Evolutionary conservation across 495 filamentous ascomycete genomes (phyloP).

Genomic region (Parachaetomium inaequale): DNA sequence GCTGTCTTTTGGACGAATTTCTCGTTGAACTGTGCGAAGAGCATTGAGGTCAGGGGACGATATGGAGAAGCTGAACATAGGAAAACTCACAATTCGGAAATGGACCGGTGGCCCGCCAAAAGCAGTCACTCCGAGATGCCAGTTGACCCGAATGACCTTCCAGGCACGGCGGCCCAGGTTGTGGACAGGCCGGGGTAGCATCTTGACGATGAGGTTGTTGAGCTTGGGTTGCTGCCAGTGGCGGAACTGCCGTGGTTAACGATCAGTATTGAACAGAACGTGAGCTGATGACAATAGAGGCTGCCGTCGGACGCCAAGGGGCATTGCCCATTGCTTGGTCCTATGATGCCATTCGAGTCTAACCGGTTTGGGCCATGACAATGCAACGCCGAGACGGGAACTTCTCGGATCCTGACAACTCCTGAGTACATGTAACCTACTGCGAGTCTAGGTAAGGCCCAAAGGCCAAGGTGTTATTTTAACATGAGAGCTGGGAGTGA

Average conservation of each 20-base stretch:
- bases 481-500: too few relatives aligned
- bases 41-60: background rate
- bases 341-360: conserved; percentile 1
- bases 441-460: too few relatives aligned
- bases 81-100: conserved; percentile 56
- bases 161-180: conserved; percentile 22
- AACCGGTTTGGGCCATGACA: background rate
- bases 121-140: conserved; percentile 67
- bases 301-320: background rate
- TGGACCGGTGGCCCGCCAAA: conserved; percentile 73
- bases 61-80: background rate
- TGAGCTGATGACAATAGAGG: background rate
- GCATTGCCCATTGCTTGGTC: background rate
- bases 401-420: too few relatives aligned
- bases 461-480: too few relatives aligned
- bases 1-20: conserved; percentile 61
- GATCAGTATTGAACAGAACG: background rate
- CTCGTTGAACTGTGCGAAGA: conserved; percentile 47
- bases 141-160: conserved; percentile 46
- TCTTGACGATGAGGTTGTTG: background rate
- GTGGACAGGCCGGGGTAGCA: conserved; percentile 1
- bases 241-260: background rate
- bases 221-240: background rate
- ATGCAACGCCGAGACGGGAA: too few relatives aligned
- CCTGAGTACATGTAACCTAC: too few relatives aligned